A percentile compares a stretch with the other conserved stretches of the same genome.
These are phyloP conservation scores for Tolypocladium album DNA, from an alignment of 2,329 filamentous ascomycete genomes.

Conservation along the genomic window DNA sequence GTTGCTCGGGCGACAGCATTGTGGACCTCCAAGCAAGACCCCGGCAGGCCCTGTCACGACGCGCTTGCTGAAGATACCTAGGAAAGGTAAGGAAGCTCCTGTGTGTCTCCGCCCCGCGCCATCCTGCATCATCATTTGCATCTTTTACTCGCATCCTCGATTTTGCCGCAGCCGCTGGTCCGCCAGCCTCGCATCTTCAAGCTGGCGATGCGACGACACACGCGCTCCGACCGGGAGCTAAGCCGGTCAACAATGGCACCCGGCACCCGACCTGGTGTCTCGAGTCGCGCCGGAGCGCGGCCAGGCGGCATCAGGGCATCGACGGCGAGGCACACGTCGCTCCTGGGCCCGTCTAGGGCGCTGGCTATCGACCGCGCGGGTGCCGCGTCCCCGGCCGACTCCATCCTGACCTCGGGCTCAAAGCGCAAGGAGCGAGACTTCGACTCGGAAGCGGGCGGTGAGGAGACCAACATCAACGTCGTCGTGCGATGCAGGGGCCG, in stretches of 20 bases:
- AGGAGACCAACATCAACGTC: slow-evolving; percentile 96
- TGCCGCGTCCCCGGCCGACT: slow-evolving; percentile 60
- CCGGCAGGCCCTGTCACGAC: too few relatives aligned
- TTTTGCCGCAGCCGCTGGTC: background rate
- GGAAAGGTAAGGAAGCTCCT: too few relatives aligned
- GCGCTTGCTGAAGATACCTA: too few relatives aligned
- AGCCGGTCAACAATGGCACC: slow-evolving; percentile 22
- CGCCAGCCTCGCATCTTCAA: slow-evolving; percentile 10
- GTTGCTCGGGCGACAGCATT: too few relatives aligned
- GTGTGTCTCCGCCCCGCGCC: background rate
- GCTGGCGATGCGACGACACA: slow-evolving; percentile 23
- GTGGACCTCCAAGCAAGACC: too few relatives aligned
- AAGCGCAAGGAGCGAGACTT: slow-evolving; percentile 87
- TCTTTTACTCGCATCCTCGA: too few relatives aligned
- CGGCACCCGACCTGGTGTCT: slow-evolving; percentile 13
- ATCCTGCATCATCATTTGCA: background rate
- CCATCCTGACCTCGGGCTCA: slow-evolving; percentile 45
- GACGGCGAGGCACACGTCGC: slow-evolving; percentile 13
- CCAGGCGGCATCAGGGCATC: slow-evolving; percentile 9
- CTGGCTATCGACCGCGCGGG: slow-evolving; percentile 16
- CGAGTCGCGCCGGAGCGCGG: slow-evolving; percentile 14
- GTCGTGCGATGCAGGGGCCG: slow-evolving; percentile 90
- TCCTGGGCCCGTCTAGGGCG: slow-evolving; percentile 8
- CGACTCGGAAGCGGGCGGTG: slow-evolving; percentile 50
- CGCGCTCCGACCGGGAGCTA: slow-evolving; percentile 26